Conservation (phyloP, 176 grass and related monocot genomes). For the Oryza australiensis region DNA sequence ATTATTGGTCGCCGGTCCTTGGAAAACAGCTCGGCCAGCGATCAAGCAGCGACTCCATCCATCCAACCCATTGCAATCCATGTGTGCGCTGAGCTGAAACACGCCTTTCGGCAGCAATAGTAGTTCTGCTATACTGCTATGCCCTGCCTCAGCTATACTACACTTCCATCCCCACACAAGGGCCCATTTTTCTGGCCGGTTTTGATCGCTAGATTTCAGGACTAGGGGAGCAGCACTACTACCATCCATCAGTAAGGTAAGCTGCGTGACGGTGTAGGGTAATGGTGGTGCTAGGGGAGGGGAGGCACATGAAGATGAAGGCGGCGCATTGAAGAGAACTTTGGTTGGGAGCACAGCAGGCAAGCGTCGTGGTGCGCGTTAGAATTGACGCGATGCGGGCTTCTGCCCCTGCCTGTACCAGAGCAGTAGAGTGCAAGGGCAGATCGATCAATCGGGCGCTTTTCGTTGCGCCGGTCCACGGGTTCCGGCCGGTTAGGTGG, state of each 20-base stretch:
- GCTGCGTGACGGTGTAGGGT: neutral
- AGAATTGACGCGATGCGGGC: constrained; percentile 2
- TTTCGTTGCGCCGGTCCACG: constrained; percentile 28
- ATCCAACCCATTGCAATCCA: neutral
- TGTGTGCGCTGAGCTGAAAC: neutral
- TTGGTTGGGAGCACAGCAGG: neutral
- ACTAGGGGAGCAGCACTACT: neutral
- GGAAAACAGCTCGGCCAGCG: neutral
- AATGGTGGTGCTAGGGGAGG: neutral
- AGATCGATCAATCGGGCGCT: neutral
- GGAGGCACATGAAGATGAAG: neutral
- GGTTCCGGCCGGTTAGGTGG: neutral
- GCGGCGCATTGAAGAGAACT: constrained; percentile 14
- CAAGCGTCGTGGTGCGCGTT: constrained; percentile 34
- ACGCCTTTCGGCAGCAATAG: neutral
- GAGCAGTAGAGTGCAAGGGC: too few relatives aligned
- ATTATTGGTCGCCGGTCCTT: constrained; percentile 30
- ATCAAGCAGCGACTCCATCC: neutral
- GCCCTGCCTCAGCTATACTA: neutral
- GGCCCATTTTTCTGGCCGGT: neutral
- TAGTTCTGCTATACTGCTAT: neutral
- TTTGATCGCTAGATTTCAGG: neutral
- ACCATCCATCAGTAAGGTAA: neutral
- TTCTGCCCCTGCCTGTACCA: neutral
- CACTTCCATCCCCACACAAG: neutral